Evolutionary conservation across 306 rosid genomes (phyloP), one percentile per base, ranked within the genome.

Genomic region (Ziziphus jujuba): DNA sequence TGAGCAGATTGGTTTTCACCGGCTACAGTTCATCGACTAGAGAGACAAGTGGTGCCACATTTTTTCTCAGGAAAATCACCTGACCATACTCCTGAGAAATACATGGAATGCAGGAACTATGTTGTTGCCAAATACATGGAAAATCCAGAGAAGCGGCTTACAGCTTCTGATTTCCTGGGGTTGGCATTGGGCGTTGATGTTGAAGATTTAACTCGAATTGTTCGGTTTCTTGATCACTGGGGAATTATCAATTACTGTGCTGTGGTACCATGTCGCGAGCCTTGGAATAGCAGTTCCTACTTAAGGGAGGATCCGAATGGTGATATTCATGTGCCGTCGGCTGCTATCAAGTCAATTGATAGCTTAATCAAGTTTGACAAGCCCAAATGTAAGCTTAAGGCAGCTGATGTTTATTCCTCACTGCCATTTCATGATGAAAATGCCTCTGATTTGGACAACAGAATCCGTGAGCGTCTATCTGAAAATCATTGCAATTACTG

Each of bases 21-120:
- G 0, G 83, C 91, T 23, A 72, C 92, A 0, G 96, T 95, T 71
- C 95, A 95, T 80, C 79, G 99, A 58, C 80, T 95, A 17, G 99
- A 95, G 84, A 95, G 99, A 75, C 99, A 95, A 76, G 99, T 85
- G 69, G 99, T 90, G 80, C 99, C 99, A 1, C 96, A 87, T 84
- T 95, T 88, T 78, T 95, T 95, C 80, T 85, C 96, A 3, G 97
- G 97, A 45, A 95, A 85, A 50, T 77, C 86, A 4, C 76, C 70
- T 0, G 90, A 87, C 54, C 81, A 71, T 59, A 83, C 87, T 24
- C 97, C 97, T 0, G 91, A 95, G 85, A 91, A 84, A 79, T 95
- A 95, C 84, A 90, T 95, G 99, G 96, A 90, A 66, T 80, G 88
- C 67, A 84, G 99, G 75, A 95, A 95, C 66, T 82, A 81, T 72